Evolutionary conservation across 192 early-diverging fungal species (phyloP).

Genomic region (Lunasporangiospora selenospora): DNA sequence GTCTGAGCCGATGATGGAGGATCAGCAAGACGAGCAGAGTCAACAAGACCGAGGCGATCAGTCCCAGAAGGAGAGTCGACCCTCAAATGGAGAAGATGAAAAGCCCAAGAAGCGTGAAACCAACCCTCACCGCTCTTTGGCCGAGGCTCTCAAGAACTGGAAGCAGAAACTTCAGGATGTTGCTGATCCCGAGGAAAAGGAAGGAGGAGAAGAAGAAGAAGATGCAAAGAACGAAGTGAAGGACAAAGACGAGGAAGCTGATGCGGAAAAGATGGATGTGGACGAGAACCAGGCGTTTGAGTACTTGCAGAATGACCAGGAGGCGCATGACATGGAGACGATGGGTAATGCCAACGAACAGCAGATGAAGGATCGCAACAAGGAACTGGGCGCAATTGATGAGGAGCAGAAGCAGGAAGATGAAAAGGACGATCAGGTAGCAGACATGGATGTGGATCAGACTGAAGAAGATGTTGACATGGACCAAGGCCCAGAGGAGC

Average conservation of each 20-base stretch:
- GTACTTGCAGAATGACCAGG: conserved; percentile 80
- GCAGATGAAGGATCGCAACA: conserved; percentile 64
- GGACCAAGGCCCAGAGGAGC: conserved; percentile 41
- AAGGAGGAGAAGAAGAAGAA: conserved; percentile 41
- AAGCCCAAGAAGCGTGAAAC: conserved; percentile 60
- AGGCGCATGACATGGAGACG: conserved; percentile 75
- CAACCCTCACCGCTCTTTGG: conserved; percentile 90
- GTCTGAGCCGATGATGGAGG: conserved; percentile 49
- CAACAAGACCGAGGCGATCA: conserved; percentile 46
- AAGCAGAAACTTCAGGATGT: conserved; percentile 82
- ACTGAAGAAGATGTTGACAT: conserved; percentile 59
- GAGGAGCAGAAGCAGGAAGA: conserved; percentile 62
- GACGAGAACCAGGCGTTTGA: conserved; percentile 71
- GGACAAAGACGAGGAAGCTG: conserved; percentile 53
- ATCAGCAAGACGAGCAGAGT: conserved; percentile 48
- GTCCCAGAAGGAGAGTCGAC: conserved; percentile 39
- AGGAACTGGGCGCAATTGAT: conserved; percentile 68
- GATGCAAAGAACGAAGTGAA: conserved; percentile 39
- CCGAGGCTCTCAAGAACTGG: conserved; percentile 95
- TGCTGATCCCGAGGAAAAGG: conserved; percentile 66
- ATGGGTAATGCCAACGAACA: conserved; percentile 74
- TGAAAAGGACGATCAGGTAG: conserved; percentile 50
- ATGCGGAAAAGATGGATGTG: conserved; percentile 58
- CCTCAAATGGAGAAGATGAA: conserved; percentile 48
- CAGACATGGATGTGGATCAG: conserved; percentile 69